phyloP scores from a whole-genome alignment of 139 green algal species.

The Asterochloris sp. region DNA sequence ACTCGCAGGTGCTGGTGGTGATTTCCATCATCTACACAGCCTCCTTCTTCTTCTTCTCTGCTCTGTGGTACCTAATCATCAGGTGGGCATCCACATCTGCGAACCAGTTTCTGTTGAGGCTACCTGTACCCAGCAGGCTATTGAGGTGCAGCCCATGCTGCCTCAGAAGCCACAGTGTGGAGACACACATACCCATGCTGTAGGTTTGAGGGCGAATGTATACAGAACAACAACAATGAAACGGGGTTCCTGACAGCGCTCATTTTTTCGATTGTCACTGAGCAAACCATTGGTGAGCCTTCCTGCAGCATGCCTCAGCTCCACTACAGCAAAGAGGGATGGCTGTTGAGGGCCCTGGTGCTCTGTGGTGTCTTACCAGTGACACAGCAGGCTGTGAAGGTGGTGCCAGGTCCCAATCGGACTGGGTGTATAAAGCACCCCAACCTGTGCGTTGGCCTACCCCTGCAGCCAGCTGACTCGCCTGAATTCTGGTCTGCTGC shows the following conservation, averaged over 20 bases:
- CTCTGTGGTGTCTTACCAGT: neutral
- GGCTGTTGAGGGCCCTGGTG: neutral
- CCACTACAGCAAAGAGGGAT: too few species aligned
- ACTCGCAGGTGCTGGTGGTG: neutral
- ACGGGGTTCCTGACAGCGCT: conserved; percentile 49
- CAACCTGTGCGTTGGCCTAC: too few species aligned
- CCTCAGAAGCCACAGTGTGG: neutral
- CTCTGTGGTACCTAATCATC: conserved; percentile 7
- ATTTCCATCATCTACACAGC: conserved; percentile 14
- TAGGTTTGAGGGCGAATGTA: neutral
- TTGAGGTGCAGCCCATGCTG: neutral
- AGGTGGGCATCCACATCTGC: conserved; percentile 3
- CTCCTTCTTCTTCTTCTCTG: conserved; percentile 29
- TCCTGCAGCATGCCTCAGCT: neutral
- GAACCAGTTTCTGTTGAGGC: neutral
- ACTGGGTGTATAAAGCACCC: too few species aligned
- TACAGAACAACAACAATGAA: conserved; percentile 48
- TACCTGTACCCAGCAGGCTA: neutral
- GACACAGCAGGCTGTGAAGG: too few species aligned
- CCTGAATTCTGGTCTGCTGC: too few species aligned
- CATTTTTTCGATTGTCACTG: conserved; percentile 66
- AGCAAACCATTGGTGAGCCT: conserved; percentile 65
- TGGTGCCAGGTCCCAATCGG: too few species aligned
- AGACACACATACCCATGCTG: neutral
- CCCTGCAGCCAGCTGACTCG: too few species aligned